Base-by-base conservation (phyloP, 2,329 filamentous ascomycete genomes). In the Aspergillus quadricinctus region DNA sequence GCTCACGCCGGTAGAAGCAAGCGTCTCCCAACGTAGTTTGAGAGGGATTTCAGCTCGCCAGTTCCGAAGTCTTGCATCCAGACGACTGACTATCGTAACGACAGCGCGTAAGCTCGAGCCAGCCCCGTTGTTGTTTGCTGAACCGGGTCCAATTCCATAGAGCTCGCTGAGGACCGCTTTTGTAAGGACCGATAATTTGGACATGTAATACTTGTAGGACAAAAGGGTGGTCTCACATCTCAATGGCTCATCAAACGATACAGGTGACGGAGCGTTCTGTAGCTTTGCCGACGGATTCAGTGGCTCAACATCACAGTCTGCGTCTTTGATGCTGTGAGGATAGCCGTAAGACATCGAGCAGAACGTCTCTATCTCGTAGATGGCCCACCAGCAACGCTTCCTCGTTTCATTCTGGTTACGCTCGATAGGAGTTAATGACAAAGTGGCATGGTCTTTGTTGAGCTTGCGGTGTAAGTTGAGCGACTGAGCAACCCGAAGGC, bases 321-420 rank as follows among this genome's bases (percentile, higher is more conserved):
- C 54, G 35, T 73, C 72, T 0, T 58, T 58, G 14, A 75, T 73
- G 5, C 65, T 63, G 19, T 63, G 63, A 3, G 74, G 73, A 45
- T 72, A 75, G 1, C 75, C 73, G 40, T 76, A 77, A 0, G 72
- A 63, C 66, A 76, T 75, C 0, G 73, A 75, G 53, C 72, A 75
- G 23, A 75, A 74, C 0, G 71, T 74, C 40, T 76, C 75, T 1
- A 75, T 70, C 50, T 76, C 75, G 40, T 76, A 73, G 0, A 76
- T 68, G 1, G 75, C 73, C 72, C 74, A 77, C 75, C 74, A 77
- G 9, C 71, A 72, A 0, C 73, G 67, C 19, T 76, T 75, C 11
- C 67, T 53, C 0, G 65, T 64, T 48, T 73, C 69, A 11, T 59
- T 58, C 1, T 58, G 35, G 35, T n/a, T 55, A 23, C 48, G 45